Evolutionary conservation across 2,329 filamentous ascomycete genomes (phyloP).

Genomic region (Calonectria hongkongensis): DNA sequence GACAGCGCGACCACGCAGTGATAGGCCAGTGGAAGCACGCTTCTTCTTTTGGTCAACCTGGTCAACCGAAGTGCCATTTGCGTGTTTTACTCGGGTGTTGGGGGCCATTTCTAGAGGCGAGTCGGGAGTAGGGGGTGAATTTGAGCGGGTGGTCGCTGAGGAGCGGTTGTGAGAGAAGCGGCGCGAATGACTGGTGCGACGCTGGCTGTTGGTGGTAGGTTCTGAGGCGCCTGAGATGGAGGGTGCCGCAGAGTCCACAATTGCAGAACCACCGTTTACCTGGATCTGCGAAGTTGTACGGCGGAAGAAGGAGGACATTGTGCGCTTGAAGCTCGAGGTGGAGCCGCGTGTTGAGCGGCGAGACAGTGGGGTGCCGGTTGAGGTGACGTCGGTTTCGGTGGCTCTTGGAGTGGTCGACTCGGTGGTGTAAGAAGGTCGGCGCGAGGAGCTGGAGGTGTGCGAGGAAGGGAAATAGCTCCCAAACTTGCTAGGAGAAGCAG

Average conservation of each 20-base stretch:
- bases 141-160: slow-evolving; percentile 67
- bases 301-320: slow-evolving; percentile 70
- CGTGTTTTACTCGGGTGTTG: slow-evolving; percentile 49
- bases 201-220: slow-evolving; percentile 55
- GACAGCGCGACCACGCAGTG: slow-evolving; percentile 68
- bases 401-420: slow-evolving; percentile 50
- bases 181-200: slow-evolving; percentile 56
- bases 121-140: slow-evolving; percentile 70
- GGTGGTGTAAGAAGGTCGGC: slow-evolving; percentile 45
- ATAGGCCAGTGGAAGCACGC: slow-evolving; percentile 71
- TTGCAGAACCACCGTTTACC: slow-evolving; percentile 51
- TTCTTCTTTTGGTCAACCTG: slow-evolving; percentile 71
- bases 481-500: slow-evolving; percentile 38
- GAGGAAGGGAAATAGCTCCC: slow-evolving; percentile 43
- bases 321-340: slow-evolving; percentile 68
- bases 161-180: slow-evolving; percentile 69
- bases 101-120: slow-evolving; percentile 66
- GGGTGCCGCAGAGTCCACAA: slow-evolving; percentile 50
- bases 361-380: slow-evolving; percentile 57
- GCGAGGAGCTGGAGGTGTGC: slow-evolving; percentile 38
- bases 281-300: slow-evolving; percentile 62
- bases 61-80: slow-evolving; percentile 61
- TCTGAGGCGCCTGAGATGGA: slow-evolving; percentile 53
- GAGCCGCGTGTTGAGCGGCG: slow-evolving; percentile 65
- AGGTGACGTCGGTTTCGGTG: slow-evolving; percentile 49